Conservation (phyloP, 2,329 filamentous ascomycete genomes). For the Trichoderma gracile region DNA sequence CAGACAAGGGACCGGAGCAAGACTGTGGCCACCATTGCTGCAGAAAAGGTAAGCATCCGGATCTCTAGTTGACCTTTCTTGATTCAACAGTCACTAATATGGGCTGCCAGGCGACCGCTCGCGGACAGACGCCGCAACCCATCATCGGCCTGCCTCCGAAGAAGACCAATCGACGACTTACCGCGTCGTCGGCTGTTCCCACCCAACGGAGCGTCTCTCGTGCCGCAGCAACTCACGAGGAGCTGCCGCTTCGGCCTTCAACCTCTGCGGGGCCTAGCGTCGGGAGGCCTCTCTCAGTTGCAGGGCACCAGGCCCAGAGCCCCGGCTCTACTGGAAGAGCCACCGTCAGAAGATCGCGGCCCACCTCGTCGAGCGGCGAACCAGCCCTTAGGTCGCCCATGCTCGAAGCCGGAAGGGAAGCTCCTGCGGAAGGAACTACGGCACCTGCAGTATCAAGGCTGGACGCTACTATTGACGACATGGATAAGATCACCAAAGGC, state of each 20-base stretch:
- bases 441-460: constrained; percentile 24
- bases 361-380: constrained; percentile 50
- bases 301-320: constrained; percentile 43
- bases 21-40: constrained; percentile 42
- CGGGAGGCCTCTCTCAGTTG: constrained; percentile 33
- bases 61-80: not conserved
- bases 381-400: constrained; percentile 36
- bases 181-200: constrained; percentile 45
- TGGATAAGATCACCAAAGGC: constrained; percentile 58
- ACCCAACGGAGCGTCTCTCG: constrained; percentile 2
- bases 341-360: constrained; percentile 61
- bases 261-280: constrained; percentile 13
- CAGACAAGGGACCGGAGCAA: constrained; percentile 54
- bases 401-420: constrained; percentile 42
- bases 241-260: constrained; percentile 24
- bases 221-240: constrained; percentile 27
- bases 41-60: constrained; percentile 35
- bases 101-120: constrained; percentile 37
- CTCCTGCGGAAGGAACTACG: constrained; percentile 26
- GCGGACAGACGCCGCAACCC: constrained; percentile 36
- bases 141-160: constrained; percentile 35
- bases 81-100: not conserved
- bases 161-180: constrained; percentile 51
- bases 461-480: constrained; percentile 38
- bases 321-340: constrained; percentile 40